Conservation (phyloP, 73 alveolate genomes). For the Paramecium octaurelia region DNA sequence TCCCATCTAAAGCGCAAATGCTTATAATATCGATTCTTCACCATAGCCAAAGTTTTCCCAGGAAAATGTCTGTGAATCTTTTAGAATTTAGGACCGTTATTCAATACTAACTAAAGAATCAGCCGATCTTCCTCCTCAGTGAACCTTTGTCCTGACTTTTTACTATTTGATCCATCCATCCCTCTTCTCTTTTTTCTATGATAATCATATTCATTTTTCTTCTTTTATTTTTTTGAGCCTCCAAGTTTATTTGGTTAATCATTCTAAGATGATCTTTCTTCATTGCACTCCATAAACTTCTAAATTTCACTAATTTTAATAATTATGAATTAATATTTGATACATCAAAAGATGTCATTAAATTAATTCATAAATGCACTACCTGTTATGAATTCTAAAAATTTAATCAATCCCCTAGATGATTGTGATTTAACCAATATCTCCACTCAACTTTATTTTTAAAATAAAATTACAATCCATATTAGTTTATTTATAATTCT, state of each 20-base stretch:
- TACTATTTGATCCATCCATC: neutral
- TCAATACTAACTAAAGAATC: neutral
- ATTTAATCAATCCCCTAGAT: neutral
- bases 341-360: neutral
- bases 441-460: neutral
- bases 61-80: neutral
- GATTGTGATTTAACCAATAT: neutral
- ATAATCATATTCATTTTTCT: neutral
- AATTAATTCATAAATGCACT: neutral
- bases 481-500: no score
- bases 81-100: slow-evolving; percentile 5
- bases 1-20: slow-evolving; percentile 1
- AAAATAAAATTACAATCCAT: neutral
- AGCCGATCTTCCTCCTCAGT: slow-evolving; percentile 14
- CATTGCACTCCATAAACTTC: neutral
- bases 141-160: slow-evolving; percentile 14
- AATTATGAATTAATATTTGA: neutral
- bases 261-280: neutral
- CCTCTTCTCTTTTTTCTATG: neutral
- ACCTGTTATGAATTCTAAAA: neutral
- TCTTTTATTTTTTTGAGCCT: neutral
- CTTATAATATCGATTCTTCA: slow-evolving; percentile 17
- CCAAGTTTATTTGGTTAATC: neutral
- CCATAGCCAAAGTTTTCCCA: slow-evolving; percentile 44
- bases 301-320: neutral